phyloP scores from a whole-genome alignment of 768 basidiomycete species.

The Mycena capillaripes region DNA sequence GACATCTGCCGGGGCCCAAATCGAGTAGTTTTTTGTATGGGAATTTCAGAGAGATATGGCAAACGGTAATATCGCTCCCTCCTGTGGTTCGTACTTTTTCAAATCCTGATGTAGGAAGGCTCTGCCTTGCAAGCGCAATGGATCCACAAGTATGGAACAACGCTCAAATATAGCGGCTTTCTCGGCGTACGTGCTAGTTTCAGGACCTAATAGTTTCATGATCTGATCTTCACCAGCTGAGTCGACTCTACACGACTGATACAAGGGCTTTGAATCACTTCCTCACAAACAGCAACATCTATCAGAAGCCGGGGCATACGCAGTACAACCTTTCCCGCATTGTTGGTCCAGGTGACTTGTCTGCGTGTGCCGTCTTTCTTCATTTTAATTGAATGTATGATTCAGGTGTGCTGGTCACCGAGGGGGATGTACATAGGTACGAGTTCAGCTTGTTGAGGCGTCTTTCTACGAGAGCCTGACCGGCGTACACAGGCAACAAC shows the following conservation, averaged over 20 bases:
- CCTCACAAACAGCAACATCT: conserved; percentile 57
- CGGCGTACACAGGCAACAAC: no score
- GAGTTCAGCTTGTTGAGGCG: no score
- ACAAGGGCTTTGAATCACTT: conserved; percentile 64
- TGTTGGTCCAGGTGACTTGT: conserved; percentile 40
- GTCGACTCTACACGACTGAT: conserved; percentile 53
- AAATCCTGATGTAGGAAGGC: conserved; percentile 6
- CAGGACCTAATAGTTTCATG: background rate
- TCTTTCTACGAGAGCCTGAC: no score
- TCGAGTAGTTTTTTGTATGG: conserved; percentile 28
- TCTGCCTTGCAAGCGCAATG: conserved; percentile 26
- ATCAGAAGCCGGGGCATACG: conserved; percentile 55
- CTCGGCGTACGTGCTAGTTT: background rate
- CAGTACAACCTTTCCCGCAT: conserved; percentile 45
- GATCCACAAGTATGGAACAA: conserved; percentile 28
- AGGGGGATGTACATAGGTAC: conserved; percentile 41
- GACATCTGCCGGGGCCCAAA: conserved; percentile 28
- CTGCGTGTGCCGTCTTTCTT: background rate
- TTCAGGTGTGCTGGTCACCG: conserved; percentile 52
- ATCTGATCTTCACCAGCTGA: background rate
- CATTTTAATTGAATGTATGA: no score
- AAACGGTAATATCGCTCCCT: conserved; percentile 1
- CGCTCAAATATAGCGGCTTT: conserved; percentile 9
- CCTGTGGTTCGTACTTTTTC: background rate
- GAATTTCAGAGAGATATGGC: conserved; percentile 21